phyloP scores from a whole-genome alignment of 108 stramenopile genomes.

The Cylindrotheca fusiformis region DNA sequence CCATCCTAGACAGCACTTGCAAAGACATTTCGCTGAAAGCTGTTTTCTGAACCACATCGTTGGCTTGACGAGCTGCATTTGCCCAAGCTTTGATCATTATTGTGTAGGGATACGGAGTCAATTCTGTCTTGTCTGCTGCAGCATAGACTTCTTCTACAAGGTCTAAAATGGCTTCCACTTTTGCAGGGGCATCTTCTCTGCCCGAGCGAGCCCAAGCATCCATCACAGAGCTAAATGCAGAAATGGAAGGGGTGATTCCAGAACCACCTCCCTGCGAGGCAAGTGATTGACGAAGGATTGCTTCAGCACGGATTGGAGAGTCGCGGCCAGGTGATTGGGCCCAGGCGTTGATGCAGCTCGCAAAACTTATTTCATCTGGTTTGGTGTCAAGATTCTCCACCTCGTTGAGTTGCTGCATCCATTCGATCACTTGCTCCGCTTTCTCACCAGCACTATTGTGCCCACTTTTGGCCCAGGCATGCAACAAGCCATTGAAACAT shows the following conservation, averaged over 20 bases:
- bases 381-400: conserved; percentile 37
- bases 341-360: conserved; percentile 36
- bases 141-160: conserved; percentile 17
- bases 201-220: conserved; percentile 33
- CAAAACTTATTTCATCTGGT: conserved; percentile 47
- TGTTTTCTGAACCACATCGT: background rate
- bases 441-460: conserved; percentile 26
- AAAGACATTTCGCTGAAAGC: conserved; percentile 18
- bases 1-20: conserved; percentile 19
- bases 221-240: conserved; percentile 32
- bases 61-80: background rate
- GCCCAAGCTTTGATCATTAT: conserved; percentile 32
- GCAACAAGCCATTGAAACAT: conserved; percentile 34
- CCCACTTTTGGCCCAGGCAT: conserved; percentile 31
- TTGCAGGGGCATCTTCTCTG: conserved; percentile 13
- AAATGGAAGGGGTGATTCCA: conserved; percentile 5
- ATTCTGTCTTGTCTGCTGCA: background rate
- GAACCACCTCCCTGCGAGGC: conserved; percentile 8
- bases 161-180: conserved; percentile 23
- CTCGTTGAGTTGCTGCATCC: conserved; percentile 28
- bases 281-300: conserved; percentile 15
- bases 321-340: conserved; percentile 21
- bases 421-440: conserved; percentile 31
- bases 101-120: conserved; percentile 11
- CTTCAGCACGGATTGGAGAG: conserved; percentile 33